Evolutionary conservation across 768 basidiomycete species (phyloP), one percentile per base, ranked within the genome.

Genomic region (Leccinum truebloodii): DNA sequence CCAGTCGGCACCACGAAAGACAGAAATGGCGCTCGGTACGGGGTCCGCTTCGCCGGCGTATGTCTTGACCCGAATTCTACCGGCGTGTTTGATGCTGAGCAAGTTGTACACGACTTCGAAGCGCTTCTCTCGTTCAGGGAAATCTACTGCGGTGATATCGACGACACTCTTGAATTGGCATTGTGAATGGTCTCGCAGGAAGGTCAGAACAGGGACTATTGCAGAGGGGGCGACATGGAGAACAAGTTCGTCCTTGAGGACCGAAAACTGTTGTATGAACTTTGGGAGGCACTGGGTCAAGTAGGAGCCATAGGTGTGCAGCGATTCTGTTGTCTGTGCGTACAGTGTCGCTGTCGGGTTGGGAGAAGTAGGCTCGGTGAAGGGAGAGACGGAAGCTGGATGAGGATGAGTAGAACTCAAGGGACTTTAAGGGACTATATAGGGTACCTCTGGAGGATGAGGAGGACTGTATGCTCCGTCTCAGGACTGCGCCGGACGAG

Each of bases 91-190:
- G 66, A 94, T 74, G 71, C 92, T 95, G 62, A 99, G 79, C 59
- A 99, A 78, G 78, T 98, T 91, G 77, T 99, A 99, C 16, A 97
- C 95, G 58, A 98, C 87, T 79, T 98, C 97, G 73, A 98, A 98
- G 62, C 97, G 84, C 75, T 94, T 91, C 68, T 90, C 86, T 65
- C 92, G 81, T 73, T 95, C 92, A 2, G 97, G 96, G 72, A 88
- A 98, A 78, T 99, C 97, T 24, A 90, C 97, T 32, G 92, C 97
- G 64, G 90, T 93, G 71, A 99, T 90, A 72, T 98, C 96, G 84
- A 96, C 92, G 60, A 89, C 80, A 48, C 80, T 76, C 79, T 97
- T 98, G 81, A 92, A 99, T 72, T 96, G 95, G 70, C 92, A 93
- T 76, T 95, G 93, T 6, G 90, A 83, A 76, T 98, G 96, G 79